Evolutionary conservation across 1,284 basidiomycete genomes (phyloP).

Genomic region (Ceratobasidium sp.): DNA sequence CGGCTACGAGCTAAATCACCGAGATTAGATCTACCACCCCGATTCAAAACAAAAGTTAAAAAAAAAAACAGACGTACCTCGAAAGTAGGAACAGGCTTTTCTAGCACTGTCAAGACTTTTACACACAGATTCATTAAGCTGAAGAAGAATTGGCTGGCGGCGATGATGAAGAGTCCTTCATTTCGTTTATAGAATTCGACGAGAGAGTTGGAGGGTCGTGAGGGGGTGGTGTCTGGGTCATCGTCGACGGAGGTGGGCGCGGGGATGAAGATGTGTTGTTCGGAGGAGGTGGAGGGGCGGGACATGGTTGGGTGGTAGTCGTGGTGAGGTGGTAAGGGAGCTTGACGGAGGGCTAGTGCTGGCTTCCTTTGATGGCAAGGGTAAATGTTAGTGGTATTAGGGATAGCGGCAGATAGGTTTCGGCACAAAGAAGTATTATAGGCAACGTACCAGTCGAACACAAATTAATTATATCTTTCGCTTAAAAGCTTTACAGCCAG

Average conservation of each 20-base stretch:
- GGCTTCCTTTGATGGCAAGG: not conserved
- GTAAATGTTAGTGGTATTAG: not conserved
- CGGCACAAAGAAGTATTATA: not conserved
- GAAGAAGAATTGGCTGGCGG: conserved; percentile 42
- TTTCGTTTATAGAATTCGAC: conserved; percentile 38
- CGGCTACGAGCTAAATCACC: not conserved
- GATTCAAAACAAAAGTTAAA: not conserved
- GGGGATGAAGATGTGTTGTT: conserved; percentile 29
- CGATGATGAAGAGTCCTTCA: conserved; percentile 44
- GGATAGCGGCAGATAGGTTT: not conserved
- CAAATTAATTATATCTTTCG: not conserved
- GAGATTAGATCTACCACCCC: not conserved
- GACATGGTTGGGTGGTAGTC: not conserved
- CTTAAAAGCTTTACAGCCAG: not conserved
- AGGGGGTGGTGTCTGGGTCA: not conserved
- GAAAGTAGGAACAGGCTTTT: conserved; percentile 39
- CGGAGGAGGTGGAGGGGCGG: conserved; percentile 9
- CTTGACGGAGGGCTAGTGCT: too few relatives aligned
- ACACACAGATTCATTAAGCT: conserved; percentile 44
- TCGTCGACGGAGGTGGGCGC: not conserved
- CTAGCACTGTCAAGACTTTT: conserved; percentile 36
- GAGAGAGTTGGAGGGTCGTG: conserved; percentile 1
- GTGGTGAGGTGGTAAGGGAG: too few relatives aligned
- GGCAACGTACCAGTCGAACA: not conserved
- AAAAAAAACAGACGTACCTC: conserved; percentile 23